Evolutionary conservation across 306 rosid species (phyloP), one percentile per base, ranked within the genome.

Genomic region (Castanea mollissima): DNA sequence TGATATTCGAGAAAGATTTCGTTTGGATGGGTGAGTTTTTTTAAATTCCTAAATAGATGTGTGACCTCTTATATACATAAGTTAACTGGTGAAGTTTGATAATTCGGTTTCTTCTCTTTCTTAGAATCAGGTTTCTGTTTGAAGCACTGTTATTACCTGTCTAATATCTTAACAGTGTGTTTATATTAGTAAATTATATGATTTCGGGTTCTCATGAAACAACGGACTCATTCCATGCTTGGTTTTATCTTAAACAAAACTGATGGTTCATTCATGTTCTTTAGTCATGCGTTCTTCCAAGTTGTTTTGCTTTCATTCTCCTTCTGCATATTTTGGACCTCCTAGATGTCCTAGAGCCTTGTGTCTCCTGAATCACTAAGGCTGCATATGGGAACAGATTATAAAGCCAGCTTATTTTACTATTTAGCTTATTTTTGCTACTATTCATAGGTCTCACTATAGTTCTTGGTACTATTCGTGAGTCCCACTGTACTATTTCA

Each of bases 1-100:
- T 86, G 99, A 95, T 82, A 85, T 95, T 55, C 86, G 94, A 77
- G 99, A 95, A 88, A 92, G 98, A 68, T 95, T 95, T 77, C 97
- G 94, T 29, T 64, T 94, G 81, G 88, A 92, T 77, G 99, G 99
- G 99, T 94, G 80, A 92, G 97, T 86, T 69, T 77, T 27, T 44
- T 52, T 72, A 25, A 4, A 78, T 76, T 46, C 57, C 69, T 75
- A 27, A 44, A 59, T 55, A 72, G 57, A 34, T 63, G 52, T 49
- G 46, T 68, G 74, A 35, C 69, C 54, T 73, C 71, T 56, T 49
- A 56, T 78, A 46, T 69, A 76, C 74, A 14, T 20, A 64, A 34
- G 69, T 76, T 69, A 55, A 25, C 65, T 55, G 27, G 74, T 83
- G 52, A 67, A n/a, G 55, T 79, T 73, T 67, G 46, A n/a, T 72